Percentiles rank a stretch among this genome's conserved stretches.
Evolutionary conservation across 2,329 filamentous ascomycete genomes (phyloP).

Genomic region (Purpureocillium lavendulum): DNA sequence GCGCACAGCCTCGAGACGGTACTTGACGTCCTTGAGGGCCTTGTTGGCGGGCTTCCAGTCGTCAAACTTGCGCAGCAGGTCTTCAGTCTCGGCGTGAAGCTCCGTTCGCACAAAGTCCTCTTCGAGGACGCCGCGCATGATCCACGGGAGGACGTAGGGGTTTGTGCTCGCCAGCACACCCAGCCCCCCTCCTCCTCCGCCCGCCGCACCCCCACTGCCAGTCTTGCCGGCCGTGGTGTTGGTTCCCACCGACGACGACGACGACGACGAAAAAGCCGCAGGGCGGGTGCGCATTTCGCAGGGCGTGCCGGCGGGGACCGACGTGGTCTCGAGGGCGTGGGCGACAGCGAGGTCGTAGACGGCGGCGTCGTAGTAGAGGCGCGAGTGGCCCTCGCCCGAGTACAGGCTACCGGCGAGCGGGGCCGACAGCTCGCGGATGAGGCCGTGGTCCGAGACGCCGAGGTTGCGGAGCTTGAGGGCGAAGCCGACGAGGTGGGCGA

Average conservation of each 20-base stretch:
- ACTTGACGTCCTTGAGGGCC: constrained; percentile 91
- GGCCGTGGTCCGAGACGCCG: constrained; percentile 84
- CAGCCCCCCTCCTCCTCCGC: too few relatives aligned
- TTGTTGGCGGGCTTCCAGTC: constrained; percentile 88
- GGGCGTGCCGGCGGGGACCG: constrained; percentile 30
- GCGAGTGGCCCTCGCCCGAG: constrained; percentile 84
- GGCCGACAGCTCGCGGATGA: constrained; percentile 81
- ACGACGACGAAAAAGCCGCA: too few relatives aligned
- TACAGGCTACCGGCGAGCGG: constrained; percentile 89
- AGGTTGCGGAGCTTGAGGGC: constrained; percentile 89
- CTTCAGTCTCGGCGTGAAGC: constrained; percentile 65
- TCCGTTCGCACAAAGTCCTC: constrained; percentile 85
- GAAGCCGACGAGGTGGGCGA: constrained; percentile 88
- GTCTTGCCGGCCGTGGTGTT: constrained; percentile 7
- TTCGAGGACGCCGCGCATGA: constrained; percentile 86
- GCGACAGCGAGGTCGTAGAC: constrained; percentile 75
- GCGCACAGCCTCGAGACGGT: constrained; percentile 81
- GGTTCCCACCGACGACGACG: constrained; percentile 3
- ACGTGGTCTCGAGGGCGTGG: constrained; percentile 65
- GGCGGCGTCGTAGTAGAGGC: constrained; percentile 80
- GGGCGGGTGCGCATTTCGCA: constrained; percentile 16
- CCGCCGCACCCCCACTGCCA: too few relatives aligned
- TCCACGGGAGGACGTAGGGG: constrained; percentile 89
- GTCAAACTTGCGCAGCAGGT: constrained; percentile 81
- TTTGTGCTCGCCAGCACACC: constrained; percentile 48